Evolutionary conservation across 1,139 yeast species (phyloP).

Genomic region (Petasospora fabianii): DNA sequence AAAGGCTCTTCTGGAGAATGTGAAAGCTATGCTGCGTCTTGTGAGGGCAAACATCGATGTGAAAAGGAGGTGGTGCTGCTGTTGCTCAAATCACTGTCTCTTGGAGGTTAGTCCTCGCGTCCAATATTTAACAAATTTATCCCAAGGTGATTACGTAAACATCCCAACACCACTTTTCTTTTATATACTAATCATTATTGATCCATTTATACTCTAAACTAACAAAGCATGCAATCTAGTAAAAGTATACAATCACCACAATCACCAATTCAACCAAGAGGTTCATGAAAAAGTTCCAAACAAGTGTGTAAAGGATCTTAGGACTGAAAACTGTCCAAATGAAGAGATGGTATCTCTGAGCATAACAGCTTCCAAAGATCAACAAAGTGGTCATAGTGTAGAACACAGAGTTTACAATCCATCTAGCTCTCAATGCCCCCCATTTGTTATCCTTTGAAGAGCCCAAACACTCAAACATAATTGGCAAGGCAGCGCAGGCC

Average conservation of each 20-base stretch:
- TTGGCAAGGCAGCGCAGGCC: conserved; percentile 54
- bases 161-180: no score
- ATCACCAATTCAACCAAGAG: conserved; percentile 6
- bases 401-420: conserved; percentile 40
- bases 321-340: conserved; percentile 99
- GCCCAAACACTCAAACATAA: conserved; percentile 38
- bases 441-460: conserved; percentile 36
- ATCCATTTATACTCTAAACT: no score
- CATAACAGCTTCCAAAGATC: conserved; percentile 66
- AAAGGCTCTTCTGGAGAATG: conserved; percentile 16
- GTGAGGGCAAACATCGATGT: conserved; percentile 4
- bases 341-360: conserved; percentile 78
- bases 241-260: not conserved
- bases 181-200: no score
- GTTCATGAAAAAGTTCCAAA: conserved; percentile 65
- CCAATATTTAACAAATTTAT: no score
- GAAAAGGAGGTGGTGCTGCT: not conserved
- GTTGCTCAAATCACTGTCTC: no score
- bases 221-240: no score
- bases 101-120: no score
- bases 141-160: no score
- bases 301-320: conserved; percentile 72
- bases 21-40: conserved; percentile 1
- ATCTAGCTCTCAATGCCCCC: conserved; percentile 36
- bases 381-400: conserved; percentile 57